These are phyloP conservation scores for Exophiala dermatitidis DNA, from an alignment of 2,329 filamentous ascomycete species.

Conservation along the genomic window DNA sequence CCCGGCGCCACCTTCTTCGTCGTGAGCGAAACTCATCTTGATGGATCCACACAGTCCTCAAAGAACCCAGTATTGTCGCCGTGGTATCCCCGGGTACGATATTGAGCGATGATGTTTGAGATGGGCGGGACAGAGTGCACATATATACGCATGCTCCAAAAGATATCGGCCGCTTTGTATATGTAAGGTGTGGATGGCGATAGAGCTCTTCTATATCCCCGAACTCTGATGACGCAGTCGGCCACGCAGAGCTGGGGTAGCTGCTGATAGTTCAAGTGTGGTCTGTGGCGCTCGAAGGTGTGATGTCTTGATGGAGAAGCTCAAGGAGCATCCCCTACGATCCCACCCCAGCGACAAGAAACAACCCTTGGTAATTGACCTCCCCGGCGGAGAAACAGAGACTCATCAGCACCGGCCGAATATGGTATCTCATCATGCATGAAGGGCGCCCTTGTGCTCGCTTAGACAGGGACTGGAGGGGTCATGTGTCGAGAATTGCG, in stretches of 20 bases:
- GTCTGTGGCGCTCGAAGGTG: too few relatives aligned
- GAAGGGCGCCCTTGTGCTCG: not conserved
- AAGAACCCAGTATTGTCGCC: not conserved
- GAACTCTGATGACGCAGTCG: constrained; percentile 16
- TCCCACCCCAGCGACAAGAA: too few relatives aligned
- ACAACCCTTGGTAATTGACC: too few relatives aligned
- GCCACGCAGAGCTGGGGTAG: not conserved
- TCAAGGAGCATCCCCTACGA: too few relatives aligned
- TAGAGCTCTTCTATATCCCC: not conserved
- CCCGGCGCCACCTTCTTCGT: constrained; percentile 21
- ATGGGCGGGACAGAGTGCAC: too few relatives aligned
- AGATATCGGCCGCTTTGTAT: constrained; percentile 1
- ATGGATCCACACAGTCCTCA: not conserved
- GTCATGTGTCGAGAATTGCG: constrained; percentile 4
- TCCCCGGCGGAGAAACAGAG: too few relatives aligned
- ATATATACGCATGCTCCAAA: too few relatives aligned
- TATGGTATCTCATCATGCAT: too few relatives aligned
- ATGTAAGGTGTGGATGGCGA: constrained; percentile 2
- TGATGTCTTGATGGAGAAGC: too few relatives aligned
- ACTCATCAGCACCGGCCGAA: too few relatives aligned
- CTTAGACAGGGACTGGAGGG: constrained; percentile 1
- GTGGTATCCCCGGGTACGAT: too few relatives aligned
- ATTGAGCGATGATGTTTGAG: too few relatives aligned
- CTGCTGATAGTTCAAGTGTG: not conserved
- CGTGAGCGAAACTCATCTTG: constrained; percentile 21